Percentiles rank a stretch among this genome's conserved stretches.
Conservation (phyloP, 768 basidiomycete species). For the Plicaturopsis crispa region DNA sequence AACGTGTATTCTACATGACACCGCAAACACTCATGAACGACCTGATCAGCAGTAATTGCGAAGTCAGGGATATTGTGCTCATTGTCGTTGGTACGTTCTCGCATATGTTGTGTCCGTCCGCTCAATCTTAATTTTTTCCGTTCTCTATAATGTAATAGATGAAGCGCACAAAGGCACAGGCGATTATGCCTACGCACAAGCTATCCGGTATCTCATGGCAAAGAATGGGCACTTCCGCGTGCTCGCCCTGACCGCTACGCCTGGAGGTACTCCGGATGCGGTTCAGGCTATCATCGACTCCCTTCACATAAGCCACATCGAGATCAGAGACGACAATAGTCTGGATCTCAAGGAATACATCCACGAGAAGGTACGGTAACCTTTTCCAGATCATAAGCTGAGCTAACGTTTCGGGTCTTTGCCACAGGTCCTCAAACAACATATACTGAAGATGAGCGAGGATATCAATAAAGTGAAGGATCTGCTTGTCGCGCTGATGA, state of each 20-base stretch:
- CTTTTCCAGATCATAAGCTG: no score
- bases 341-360: conserved; percentile 82
- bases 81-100: conserved; percentile 72
- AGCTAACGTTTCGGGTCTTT: conserved; percentile 5
- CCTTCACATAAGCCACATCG: conserved; percentile 90
- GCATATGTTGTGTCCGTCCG: no score
- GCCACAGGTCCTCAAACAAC: conserved; percentile 62
- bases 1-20: conserved; percentile 91
- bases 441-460: conserved; percentile 67
- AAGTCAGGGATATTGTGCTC: conserved; percentile 74
- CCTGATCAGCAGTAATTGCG: conserved; percentile 61
- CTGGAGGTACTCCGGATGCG: conserved; percentile 78
- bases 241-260: conserved; percentile 92
- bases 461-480: conserved; percentile 61
- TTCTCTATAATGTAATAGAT: conserved; percentile 36
- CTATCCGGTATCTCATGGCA: conserved; percentile 84
- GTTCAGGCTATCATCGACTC: conserved; percentile 89
- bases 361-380: conserved; percentile 79
- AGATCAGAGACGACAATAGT: conserved; percentile 88
- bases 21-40: conserved; percentile 94
- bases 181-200: conserved; percentile 86
- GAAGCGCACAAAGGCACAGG: conserved; percentile 95
- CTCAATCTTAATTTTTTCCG: conserved; percentile 1
- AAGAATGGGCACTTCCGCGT: conserved; percentile 92
- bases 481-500: conserved; percentile 65